Evolutionary conservation across 73 alveolate species (phyloP).

Genomic region (Paramecium bursaria): DNA sequence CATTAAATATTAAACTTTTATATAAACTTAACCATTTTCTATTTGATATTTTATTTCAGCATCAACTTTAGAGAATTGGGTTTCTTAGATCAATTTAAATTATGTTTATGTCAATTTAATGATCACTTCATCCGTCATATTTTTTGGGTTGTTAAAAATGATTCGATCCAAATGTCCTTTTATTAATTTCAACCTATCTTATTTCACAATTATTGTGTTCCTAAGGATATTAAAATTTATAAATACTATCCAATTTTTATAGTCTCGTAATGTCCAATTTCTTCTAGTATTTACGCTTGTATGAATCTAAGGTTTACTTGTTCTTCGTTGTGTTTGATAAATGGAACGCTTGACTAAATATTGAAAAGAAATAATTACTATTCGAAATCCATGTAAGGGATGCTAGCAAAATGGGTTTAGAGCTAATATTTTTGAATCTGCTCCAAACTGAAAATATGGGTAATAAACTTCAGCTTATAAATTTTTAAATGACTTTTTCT

Average conservation of each 20-base stretch:
- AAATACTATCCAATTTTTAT: background rate
- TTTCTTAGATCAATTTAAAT: too few species aligned
- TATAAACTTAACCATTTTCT: too few species aligned
- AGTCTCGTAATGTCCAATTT: background rate
- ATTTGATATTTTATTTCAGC: too few species aligned
- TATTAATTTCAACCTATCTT: too few species aligned
- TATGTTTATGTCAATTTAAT: too few species aligned
- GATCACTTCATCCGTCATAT: too few species aligned
- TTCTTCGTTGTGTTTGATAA: background rate
- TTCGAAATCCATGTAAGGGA: slow-evolving; percentile 6
- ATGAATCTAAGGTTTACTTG: background rate
- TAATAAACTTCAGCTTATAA: background rate
- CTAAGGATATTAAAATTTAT: slow-evolving; percentile 2
- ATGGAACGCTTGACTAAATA: background rate
- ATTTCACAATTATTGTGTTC: too few species aligned
- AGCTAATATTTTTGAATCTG: slow-evolving; percentile 27
- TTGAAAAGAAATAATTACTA: background rate
- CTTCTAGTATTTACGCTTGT: background rate
- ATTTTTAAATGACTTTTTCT: background rate
- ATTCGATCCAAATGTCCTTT: too few species aligned
- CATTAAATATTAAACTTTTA: too few species aligned
- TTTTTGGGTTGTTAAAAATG: too few species aligned
- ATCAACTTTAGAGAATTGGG: too few species aligned
- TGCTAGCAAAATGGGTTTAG: slow-evolving; percentile 48
- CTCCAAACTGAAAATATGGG: background rate